Conservation (phyloP, 192 early-diverging fungal genomes). For the Phlyctochytrium bullatum region DNA sequence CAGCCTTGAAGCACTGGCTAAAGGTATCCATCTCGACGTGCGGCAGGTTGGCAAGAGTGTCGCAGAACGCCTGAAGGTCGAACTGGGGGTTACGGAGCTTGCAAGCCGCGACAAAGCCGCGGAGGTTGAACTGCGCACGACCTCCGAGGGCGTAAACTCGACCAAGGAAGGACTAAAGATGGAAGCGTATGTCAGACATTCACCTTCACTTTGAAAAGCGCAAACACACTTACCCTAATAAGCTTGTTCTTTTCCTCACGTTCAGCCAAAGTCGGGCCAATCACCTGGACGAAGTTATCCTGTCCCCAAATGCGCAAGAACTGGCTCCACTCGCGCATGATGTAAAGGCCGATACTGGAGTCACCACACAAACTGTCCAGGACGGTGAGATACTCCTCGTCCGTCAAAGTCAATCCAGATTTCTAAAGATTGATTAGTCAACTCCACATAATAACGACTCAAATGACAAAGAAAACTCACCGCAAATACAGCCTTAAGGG, state of each 20-base stretch:
- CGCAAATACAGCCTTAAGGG: too few species aligned
- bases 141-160: slow-evolving; percentile 19
- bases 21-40: slow-evolving; percentile 24
- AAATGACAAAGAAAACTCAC: too few species aligned
- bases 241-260: slow-evolving; percentile 12
- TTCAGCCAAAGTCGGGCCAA: slow-evolving; percentile 14
- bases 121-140: slow-evolving; percentile 25
- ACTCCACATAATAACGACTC: too few species aligned
- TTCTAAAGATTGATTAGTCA: background rate
- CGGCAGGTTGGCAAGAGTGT: slow-evolving; percentile 7
- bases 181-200: slow-evolving; percentile 1
- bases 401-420: slow-evolving; percentile 12
- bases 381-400: slow-evolving; percentile 12
- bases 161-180: slow-evolving; percentile 15
- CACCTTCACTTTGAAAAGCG: background rate
- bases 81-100: slow-evolving; percentile 16
- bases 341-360: background rate
- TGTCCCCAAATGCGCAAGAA: slow-evolving; percentile 18
- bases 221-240: slow-evolving; percentile 15
- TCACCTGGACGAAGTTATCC: slow-evolving; percentile 10
- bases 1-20: slow-evolving; percentile 11
- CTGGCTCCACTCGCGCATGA: slow-evolving; percentile 21
- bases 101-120: slow-evolving; percentile 19
- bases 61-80: slow-evolving; percentile 19
- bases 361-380: slow-evolving; percentile 14